These are phyloP conservation scores for Pseudotsuga menziesii DNA, from an alignment of 75 land plant species.

Conservation along the genomic window DNA sequence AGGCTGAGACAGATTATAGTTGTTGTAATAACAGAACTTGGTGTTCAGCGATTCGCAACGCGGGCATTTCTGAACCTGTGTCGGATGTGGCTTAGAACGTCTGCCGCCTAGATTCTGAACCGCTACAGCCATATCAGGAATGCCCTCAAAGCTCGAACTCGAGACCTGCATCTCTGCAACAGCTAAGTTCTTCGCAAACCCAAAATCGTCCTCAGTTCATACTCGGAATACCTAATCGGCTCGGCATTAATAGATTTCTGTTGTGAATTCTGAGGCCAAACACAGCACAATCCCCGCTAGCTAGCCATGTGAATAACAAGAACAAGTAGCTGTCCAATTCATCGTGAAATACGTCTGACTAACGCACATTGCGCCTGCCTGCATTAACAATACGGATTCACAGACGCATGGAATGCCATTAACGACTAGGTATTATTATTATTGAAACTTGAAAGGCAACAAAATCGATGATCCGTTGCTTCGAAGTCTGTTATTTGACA, in stretches of 20 bases:
- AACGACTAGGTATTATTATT: background rate
- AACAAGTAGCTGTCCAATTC: background rate
- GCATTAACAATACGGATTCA: background rate
- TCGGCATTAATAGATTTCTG: background rate
- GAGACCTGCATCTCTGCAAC: background rate
- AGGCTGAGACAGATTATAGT: constrained; percentile 11
- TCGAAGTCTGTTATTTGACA: background rate
- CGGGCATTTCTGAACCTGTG: constrained; percentile 11
- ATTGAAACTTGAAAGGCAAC: background rate
- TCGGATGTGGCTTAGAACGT: background rate
- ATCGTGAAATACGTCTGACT: background rate
- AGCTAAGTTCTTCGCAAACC: background rate
- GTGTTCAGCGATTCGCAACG: constrained; percentile 12
- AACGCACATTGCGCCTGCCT: constrained; percentile 1
- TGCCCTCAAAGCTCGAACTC: background rate
- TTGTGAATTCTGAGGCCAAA: background rate
- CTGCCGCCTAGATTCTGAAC: background rate
- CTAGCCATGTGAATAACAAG: background rate
- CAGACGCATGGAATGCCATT: background rate
- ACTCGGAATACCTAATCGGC: too few species aligned
- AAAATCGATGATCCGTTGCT: background rate
- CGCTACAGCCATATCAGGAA: background rate
- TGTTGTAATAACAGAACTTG: constrained; percentile 19
- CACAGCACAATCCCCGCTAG: background rate
- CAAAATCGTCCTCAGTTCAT: background rate